phyloP scores from a whole-genome alignment of 805 yeast genomes.

The Suhomyces faveliae region DNA sequence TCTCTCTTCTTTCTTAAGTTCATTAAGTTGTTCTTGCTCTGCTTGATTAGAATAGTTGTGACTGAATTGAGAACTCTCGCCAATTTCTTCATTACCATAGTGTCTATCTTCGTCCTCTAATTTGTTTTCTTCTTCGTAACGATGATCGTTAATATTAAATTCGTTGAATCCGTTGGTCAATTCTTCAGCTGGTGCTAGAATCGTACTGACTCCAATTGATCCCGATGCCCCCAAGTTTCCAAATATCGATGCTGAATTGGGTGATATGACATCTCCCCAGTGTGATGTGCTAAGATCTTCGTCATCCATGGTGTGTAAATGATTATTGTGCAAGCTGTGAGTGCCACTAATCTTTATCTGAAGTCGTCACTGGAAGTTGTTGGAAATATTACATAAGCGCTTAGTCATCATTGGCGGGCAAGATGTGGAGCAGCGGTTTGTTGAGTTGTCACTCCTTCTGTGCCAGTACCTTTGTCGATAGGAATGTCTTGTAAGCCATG shows the following conservation, averaged over 20 bases:
- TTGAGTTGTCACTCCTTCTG: background rate
- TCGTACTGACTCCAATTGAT: conserved; percentile 3
- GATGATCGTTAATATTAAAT: conserved; percentile 5
- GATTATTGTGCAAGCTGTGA: background rate
- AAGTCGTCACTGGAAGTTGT: background rate
- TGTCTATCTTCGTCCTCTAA: conserved; percentile 11
- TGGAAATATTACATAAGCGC: background rate
- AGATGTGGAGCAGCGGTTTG: background rate
- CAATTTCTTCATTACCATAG: background rate
- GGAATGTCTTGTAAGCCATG: background rate
- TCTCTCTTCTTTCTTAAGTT: conserved; percentile 36
- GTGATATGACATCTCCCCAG: conserved; percentile 55
- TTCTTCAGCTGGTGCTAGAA: background rate
- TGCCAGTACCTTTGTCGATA: too few species aligned
- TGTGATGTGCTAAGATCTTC: conserved; percentile 55
- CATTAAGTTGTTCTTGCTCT: conserved; percentile 20
- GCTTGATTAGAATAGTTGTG: conserved; percentile 11
- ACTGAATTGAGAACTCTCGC: background rate
- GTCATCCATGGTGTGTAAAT: conserved; percentile 34
- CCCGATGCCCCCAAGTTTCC: conserved; percentile 7
- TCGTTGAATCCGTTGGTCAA: conserved; percentile 8
- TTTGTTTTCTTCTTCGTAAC: conserved; percentile 16
- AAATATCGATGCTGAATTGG: conserved; percentile 17
- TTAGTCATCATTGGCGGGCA: background rate
- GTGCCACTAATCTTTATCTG: background rate